Base-by-base conservation (phyloP, 768 basidiomycete species). In the Lentinula sp. region DNA sequence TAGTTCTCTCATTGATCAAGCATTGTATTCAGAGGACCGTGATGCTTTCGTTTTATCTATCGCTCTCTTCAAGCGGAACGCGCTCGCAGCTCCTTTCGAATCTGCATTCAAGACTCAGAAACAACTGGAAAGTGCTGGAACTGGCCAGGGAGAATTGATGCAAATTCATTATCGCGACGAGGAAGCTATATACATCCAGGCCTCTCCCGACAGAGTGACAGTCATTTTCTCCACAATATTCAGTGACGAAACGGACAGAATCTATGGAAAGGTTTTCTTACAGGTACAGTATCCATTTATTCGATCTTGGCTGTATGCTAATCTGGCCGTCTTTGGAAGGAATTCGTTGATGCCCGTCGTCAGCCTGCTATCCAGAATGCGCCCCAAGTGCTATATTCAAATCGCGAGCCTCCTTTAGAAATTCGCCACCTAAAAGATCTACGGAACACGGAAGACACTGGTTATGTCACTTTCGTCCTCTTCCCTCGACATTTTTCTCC, bases 321-420 rank as follows among this genome's bases (percentile, higher is more conserved):
- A 49, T 61, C 28, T 70, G 63, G 2, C 35, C 10, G 16, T 60
- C 21, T 32, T 54, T 1, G 37, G 13, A 65, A 95, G 93, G 97
- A 98, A 87, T 99, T 99, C 68, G 97, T 98, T 35, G 97, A 99
- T 78, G 96, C 97, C n/a, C 84, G 97, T 59, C 84, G 93, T 54
- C 84, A 92, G 62, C 93, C 95, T 1, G 87, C 88, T 10, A 90
- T 98, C 57, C 97, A 98, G 74, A 94, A 91, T 65, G 97, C 97
- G 1, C 97, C 97, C 0, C 97, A 98, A 73, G 97, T 99, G 13
- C 80, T 95, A 10, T 98, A 97, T 74, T 90, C 92, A 10, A 95
- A 88, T 68, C 87, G 95, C 45, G 95, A 97, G 46, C 95, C 97
- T 28, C 97, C 97, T 0, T 82, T 97, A n/a, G 96, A 98, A 75